A percentile compares a stretch with the other conserved stretches of the same genome.
Conservation (phyloP, 257 asterid genomes). For the Capsicum pubescens region DNA sequence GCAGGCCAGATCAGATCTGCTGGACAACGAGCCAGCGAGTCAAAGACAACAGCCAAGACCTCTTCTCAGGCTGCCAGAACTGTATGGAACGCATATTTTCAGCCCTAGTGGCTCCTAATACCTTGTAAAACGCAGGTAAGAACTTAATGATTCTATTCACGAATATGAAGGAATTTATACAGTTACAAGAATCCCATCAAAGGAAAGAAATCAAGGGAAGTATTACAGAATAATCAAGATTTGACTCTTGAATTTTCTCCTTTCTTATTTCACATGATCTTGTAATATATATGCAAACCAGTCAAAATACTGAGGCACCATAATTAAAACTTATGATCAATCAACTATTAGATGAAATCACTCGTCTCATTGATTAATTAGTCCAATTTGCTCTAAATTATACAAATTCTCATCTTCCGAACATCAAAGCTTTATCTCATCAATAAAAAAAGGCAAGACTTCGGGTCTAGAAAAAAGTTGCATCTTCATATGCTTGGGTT, state of each 20-base stretch:
- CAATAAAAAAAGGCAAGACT: not conserved
- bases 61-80: too few species aligned
- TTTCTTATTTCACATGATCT: not conserved
- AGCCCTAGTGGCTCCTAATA: too few species aligned
- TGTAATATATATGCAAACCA: not conserved
- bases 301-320: not conserved
- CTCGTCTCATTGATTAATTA: not conserved
- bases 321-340: not conserved
- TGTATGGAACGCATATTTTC: too few species aligned
- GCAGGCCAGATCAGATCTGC: not conserved
- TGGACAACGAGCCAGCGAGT: not conserved
- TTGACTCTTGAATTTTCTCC: not conserved
- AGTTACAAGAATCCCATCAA: not conserved
- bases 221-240: constrained; percentile 42
- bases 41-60: too few species aligned
- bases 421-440: not conserved
- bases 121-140: too few species aligned
- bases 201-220: constrained; percentile 7
- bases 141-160: not conserved
- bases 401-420: not conserved
- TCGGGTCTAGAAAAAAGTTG: not conserved
- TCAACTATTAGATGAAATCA: not conserved
- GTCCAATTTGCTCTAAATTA: not conserved
- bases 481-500: not conserved
- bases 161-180: not conserved